Percentiles rank a stretch among this genome's conserved stretches.
Conservation (phyloP, 441 rosid genomes). For the Populus trichocarpa region DNA sequence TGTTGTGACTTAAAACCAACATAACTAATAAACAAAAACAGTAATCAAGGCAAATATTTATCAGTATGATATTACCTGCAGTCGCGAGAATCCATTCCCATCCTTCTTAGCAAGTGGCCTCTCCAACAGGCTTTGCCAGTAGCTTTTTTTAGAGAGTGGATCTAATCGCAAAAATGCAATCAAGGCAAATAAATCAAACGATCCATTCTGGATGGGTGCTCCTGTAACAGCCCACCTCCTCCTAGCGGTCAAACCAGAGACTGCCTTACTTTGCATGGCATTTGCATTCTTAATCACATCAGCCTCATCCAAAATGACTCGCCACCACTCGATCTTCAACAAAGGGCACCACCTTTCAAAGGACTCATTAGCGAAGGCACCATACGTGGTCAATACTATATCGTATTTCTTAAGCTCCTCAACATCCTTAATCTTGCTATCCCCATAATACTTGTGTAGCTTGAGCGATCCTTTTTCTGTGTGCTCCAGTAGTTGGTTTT, state of each 20-base stretch:
- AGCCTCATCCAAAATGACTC: constrained; percentile 87
- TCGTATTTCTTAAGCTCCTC: constrained; percentile 64
- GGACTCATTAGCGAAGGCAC: constrained; percentile 55
- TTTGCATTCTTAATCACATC: constrained; percentile 73
- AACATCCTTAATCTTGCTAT: constrained; percentile 48
- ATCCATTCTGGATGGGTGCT: constrained; percentile 88
- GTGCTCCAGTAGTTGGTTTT: constrained; percentile 74
- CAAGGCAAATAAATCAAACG: constrained; percentile 66
- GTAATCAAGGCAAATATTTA: neutral
- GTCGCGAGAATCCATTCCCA: constrained; percentile 54
- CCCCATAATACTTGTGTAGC: constrained; percentile 76
- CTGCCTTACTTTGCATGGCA: constrained; percentile 69
- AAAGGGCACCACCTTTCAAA: neutral
- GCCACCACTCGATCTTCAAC: constrained; percentile 71
- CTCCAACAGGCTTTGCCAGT: constrained; percentile 78
- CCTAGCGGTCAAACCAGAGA: constrained; percentile 54
- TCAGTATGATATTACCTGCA: constrained; percentile 45
- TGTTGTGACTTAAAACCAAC: neutral
- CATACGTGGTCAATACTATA: constrained; percentile 73
- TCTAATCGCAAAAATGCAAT: constrained; percentile 81
- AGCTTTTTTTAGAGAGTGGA: constrained; percentile 72
- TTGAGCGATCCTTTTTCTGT: constrained; percentile 61
- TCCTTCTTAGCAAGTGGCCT: constrained; percentile 62
- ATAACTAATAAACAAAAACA: neutral
- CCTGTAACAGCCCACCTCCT: constrained; percentile 91